These are phyloP conservation scores for Polytolypa hystricis DNA, from an alignment of 2,329 filamentous ascomycete species.

Conservation along the genomic window DNA sequence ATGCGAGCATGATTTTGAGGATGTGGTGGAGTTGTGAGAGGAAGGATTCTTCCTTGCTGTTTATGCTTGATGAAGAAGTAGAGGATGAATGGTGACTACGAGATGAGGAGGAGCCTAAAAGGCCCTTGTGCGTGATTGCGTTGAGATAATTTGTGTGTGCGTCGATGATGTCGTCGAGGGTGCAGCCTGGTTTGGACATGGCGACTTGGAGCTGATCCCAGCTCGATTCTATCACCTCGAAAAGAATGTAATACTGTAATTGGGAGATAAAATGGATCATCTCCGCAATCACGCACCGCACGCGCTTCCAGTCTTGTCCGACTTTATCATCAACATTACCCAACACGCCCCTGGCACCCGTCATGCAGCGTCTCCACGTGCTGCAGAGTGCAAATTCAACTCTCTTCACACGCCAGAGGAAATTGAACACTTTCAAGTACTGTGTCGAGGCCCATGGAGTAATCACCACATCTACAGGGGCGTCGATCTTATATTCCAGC, in stretches of 20 bases:
- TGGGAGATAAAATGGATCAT: slow-evolving; percentile 99
- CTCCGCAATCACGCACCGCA: slow-evolving; percentile 78
- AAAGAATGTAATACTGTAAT: slow-evolving; percentile 95
- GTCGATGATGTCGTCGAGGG: slow-evolving; percentile 85
- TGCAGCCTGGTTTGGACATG: slow-evolving; percentile 74
- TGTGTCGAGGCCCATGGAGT: slow-evolving; percentile 92
- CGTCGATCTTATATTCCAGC: slow-evolving; percentile 94
- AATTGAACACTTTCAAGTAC: slow-evolving; percentile 98
- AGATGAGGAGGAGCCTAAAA: slow-evolving; percentile 58
- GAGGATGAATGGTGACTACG: slow-evolving; percentile 29
- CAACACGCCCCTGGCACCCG: slow-evolving; percentile 81
- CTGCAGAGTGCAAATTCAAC: slow-evolving; percentile 88
- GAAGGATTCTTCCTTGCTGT: slow-evolving; percentile 62
- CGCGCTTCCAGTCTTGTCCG: slow-evolving; percentile 75
- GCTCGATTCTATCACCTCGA: slow-evolving; percentile 93
- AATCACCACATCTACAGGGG: slow-evolving; percentile 91
- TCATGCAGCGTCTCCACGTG: slow-evolving; percentile 94
- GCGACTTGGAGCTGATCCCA: slow-evolving; percentile 84
- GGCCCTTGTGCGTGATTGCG: slow-evolving; percentile 89
- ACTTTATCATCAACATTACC: slow-evolving; percentile 63
- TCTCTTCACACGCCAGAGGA: slow-evolving; percentile 94
- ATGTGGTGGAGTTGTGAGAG: slow-evolving; percentile 86
- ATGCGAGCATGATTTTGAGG: slow-evolving; percentile 83
- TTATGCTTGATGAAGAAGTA: slow-evolving; percentile 33
- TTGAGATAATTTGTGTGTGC: slow-evolving; percentile 86